phyloP scores from a whole-genome alignment of 129 eudicot genomes.

The Logfia minima region DNA sequence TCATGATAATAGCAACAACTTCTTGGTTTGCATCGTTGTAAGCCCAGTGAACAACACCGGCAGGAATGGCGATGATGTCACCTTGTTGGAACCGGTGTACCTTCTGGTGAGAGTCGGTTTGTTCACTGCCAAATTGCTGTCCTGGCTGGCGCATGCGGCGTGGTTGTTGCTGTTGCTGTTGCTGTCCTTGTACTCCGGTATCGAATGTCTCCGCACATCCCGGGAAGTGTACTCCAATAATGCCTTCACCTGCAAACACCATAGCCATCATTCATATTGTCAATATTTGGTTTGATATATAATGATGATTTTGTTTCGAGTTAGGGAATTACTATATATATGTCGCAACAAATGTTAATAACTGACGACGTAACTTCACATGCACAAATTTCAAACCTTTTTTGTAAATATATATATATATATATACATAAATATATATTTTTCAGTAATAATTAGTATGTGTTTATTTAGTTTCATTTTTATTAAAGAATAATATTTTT shows the following conservation, averaged over 20 bases:
- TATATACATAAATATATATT: too few relatives aligned
- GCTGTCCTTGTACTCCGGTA: slow-evolving; percentile 38
- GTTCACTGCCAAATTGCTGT: background rate
- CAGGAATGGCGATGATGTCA: slow-evolving; percentile 66
- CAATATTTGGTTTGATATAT: background rate
- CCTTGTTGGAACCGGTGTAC: slow-evolving; percentile 64
- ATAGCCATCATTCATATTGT: background rate
- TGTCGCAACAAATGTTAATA: too few relatives aligned
- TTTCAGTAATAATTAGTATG: too few relatives aligned
- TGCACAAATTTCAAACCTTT: too few relatives aligned
- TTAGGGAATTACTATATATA: background rate
- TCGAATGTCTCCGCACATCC: slow-evolving; percentile 80
- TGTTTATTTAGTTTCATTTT: too few relatives aligned
- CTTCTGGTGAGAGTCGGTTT: slow-evolving; percentile 59
- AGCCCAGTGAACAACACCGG: slow-evolving; percentile 75
- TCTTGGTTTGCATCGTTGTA: slow-evolving; percentile 66
- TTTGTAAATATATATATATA: too few relatives aligned
- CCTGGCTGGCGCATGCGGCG: slow-evolving; percentile 26
- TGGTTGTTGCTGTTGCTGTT: slow-evolving; percentile 30
- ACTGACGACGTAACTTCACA: too few relatives aligned
- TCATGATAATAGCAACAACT: slow-evolving; percentile 47
- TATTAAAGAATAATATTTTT: too few relatives aligned
- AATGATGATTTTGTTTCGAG: background rate
- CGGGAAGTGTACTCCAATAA: slow-evolving; percentile 50
- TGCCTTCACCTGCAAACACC: slow-evolving; percentile 57